phyloP scores from a whole-genome alignment of 2,329 filamentous ascomycete species.

The Seiridium cupressi region DNA sequence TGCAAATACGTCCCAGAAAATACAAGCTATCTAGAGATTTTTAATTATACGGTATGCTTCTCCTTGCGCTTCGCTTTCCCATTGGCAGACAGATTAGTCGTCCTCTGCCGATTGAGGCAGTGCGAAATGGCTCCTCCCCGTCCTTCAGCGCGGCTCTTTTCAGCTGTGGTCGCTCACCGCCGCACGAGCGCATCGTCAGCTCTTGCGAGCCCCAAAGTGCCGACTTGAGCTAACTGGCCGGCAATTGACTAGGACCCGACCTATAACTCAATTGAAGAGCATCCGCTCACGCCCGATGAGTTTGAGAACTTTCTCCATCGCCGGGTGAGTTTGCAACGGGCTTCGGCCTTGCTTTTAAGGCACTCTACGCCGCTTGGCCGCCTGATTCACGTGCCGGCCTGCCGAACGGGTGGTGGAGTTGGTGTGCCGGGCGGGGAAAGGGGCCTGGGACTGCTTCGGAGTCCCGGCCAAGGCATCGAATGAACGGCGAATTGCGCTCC shows the following conservation, averaged over 20 bases:
- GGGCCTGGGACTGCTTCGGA: too few species aligned
- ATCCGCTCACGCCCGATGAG: slow-evolving; percentile 50
- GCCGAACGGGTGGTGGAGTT: slow-evolving; percentile 2
- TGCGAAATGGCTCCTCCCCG: not conserved
- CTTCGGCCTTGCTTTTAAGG: not conserved
- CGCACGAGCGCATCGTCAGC: not conserved
- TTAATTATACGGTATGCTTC: slow-evolving; percentile 55
- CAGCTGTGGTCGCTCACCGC: not conserved
- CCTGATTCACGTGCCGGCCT: slow-evolving; percentile 1
- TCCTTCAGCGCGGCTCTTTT: not conserved
- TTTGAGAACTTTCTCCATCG: slow-evolving; percentile 56
- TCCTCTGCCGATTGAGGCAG: not conserved
- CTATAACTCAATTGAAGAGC: slow-evolving; percentile 49
- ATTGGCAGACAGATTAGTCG: not conserved
- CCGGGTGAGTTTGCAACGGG: slow-evolving; percentile 35
- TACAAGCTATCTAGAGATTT: slow-evolving; percentile 56
- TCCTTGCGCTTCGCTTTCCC: not conserved
- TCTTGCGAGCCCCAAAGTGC: not conserved
- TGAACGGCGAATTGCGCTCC: too few species aligned
- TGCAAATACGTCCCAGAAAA: slow-evolving; percentile 49
- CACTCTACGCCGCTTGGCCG: not conserved
- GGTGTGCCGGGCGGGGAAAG: not conserved
- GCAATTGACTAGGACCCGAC: slow-evolving; percentile 40
- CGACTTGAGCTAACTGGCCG: not conserved
- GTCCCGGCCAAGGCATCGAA: too few species aligned